phyloP scores from a whole-genome alignment of 1,284 basidiomycete species.

The Paramarasmius palmivorus region DNA sequence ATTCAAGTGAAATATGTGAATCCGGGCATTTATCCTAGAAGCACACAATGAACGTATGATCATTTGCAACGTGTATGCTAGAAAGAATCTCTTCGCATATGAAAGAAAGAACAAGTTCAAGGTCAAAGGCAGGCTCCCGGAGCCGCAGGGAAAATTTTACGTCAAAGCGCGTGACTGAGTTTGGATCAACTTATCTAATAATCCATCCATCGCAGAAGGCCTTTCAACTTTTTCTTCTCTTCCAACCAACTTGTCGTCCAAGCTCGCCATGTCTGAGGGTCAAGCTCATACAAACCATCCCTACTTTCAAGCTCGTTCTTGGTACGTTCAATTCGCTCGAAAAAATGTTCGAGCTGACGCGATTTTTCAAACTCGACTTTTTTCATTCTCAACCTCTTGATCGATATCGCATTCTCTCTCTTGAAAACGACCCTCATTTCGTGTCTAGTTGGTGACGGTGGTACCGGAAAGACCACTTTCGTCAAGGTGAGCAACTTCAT shows the following conservation, averaged over 20 bases:
- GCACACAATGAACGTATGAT: too few relatives aligned
- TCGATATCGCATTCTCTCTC: constrained; percentile 21
- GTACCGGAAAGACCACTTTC: constrained; percentile 98
- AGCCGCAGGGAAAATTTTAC: too few relatives aligned
- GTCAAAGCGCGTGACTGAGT: too few relatives aligned
- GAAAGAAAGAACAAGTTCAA: too few relatives aligned
- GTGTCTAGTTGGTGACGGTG: constrained; percentile 89
- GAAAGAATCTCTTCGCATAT: too few relatives aligned
- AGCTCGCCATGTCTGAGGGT: constrained; percentile 47
- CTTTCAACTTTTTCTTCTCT: constrained; percentile 7
- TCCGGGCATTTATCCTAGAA: too few relatives aligned
- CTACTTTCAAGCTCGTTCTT: constrained; percentile 99
- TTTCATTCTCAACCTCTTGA: constrained; percentile 9
- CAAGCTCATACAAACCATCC: constrained; percentile 42
- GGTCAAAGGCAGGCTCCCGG: too few relatives aligned
- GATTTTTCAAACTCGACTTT: constrained; percentile 19
- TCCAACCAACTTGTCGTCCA: constrained; percentile 19
- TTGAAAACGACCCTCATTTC: constrained; percentile 24
- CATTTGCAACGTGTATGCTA: too few relatives aligned
- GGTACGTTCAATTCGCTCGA: constrained; percentile 55
- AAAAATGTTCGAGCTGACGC: constrained; percentile 32
- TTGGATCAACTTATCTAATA: too few relatives aligned
- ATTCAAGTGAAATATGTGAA: too few relatives aligned
- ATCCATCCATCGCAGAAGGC: too few relatives aligned
- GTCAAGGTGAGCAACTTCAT: constrained; percentile 72